Base-by-base conservation (phyloP, 2,329 filamentous ascomycete genomes). In the Hymenoscyphus albidus region DNA sequence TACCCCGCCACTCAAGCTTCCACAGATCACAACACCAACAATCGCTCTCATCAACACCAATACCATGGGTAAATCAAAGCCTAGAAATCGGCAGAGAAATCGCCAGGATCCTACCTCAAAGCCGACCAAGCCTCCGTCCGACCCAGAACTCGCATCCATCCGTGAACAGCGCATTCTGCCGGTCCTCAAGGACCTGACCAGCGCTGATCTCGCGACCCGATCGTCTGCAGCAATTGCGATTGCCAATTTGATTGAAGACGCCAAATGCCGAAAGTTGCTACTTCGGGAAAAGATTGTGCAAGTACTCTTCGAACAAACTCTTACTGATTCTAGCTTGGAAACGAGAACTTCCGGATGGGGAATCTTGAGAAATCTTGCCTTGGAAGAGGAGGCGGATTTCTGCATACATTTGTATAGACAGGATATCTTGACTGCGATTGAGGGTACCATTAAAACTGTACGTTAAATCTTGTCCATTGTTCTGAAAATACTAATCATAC, bases 331-430 rank as follows among this genome's bases (percentile, higher is more conserved):
- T 44, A 85, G 81, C 64, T 78, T 88, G 61, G 86, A 89, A 76
- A 86, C 85, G 70, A 81, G 85, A 58, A 84, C 86, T 55, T 85
- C 86, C 22, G 88, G 86, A n/a, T 90, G 88, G 88, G 83, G 84
- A 13, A 87, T 89, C 68, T 77, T 90, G 61, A 81, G 83, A 68
- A 81, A 85, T 54, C 78, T 90, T 62, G 84, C 83, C 1, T 78
- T 84, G 67, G 83, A 88, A 71, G 88, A 90, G 74, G 87, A 88
- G 70, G 78, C 83, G 13, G 87, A 89, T 71, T 89, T 90, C 65
- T 88, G 85, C 67, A 78, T 90, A 22, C 86, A 90, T 69, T 74
- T 90, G 64, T 89, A 83, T 71, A 79, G 88, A 55, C 78, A 84
- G 35, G 87, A 89, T 73, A 76, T 88, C 14, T 71, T 90, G 65